Conservation (phyloP, 495 filamentous ascomycete species). For the Podospora appendiculata region DNA sequence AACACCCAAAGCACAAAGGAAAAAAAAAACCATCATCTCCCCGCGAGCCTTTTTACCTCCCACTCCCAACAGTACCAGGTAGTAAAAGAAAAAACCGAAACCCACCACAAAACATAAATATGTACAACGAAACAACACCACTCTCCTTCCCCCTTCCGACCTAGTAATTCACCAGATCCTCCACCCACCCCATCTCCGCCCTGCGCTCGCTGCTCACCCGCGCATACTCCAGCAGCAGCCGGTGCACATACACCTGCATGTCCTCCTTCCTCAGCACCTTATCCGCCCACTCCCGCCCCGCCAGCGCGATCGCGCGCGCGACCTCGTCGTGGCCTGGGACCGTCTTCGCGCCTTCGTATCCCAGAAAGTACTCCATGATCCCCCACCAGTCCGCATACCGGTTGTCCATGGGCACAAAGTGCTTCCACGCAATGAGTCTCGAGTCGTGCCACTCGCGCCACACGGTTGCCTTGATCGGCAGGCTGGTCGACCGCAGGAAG, state of each 20-base stretch:
- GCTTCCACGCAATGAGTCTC: constrained; percentile 60
- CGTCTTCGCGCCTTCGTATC: constrained; percentile 29
- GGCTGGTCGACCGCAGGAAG: constrained; percentile 54
- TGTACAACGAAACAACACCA: background rate
- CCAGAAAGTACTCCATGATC: constrained; percentile 74
- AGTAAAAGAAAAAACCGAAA: too few relatives aligned
- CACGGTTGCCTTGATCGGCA: constrained; percentile 66
- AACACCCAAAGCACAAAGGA: background rate
- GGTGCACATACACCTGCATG: constrained; percentile 62
- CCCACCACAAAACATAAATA: background rate
- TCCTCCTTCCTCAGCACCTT: constrained; percentile 60
- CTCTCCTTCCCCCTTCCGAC: background rate
- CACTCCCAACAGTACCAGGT: too few relatives aligned
- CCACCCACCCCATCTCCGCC: constrained; percentile 17
- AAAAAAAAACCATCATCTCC: background rate
- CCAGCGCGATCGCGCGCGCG: constrained; percentile 52
- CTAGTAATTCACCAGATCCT: background rate
- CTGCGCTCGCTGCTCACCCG: constrained; percentile 51
- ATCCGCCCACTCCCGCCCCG: constrained; percentile 57
- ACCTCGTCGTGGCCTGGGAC: constrained; percentile 41
- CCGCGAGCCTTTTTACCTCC: background rate
- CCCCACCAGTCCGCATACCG: constrained; percentile 68
- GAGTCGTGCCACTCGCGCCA: constrained; percentile 73
- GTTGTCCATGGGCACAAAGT: constrained; percentile 83
- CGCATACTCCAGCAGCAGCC: constrained; percentile 67